phyloP scores from a whole-genome alignment of 2,329 filamentous ascomycete genomes.

The Penicillium digitatum region DNA sequence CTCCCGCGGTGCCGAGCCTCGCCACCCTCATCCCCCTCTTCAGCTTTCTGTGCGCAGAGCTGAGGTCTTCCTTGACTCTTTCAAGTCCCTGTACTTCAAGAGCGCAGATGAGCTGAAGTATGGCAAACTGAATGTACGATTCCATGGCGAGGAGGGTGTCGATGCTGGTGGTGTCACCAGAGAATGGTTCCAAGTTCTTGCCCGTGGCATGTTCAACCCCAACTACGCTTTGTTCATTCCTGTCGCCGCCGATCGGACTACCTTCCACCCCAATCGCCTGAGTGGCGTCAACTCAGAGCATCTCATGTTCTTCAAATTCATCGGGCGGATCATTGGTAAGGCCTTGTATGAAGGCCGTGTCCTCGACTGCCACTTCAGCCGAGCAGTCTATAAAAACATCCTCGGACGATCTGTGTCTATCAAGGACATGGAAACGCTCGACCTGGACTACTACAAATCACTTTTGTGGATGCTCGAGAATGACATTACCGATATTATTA shows the following conservation, averaged over 20 bases:
- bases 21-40: constrained; percentile 70
- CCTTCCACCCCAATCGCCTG: constrained; percentile 95
- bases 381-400: constrained; percentile 97
- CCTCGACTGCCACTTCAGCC: constrained; percentile 97
- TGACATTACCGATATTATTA: constrained; percentile 96
- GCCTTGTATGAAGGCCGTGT: constrained; percentile 93
- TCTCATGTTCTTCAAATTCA: constrained; percentile 98
- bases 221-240: constrained; percentile 96
- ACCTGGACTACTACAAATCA: constrained; percentile 98
- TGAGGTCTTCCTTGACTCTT: constrained; percentile 96
- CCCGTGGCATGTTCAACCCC: constrained; percentile 97
- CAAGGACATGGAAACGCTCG: constrained; percentile 99
- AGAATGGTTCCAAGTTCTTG: constrained; percentile 98
- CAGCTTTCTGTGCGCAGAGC: constrained; percentile 88
- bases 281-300: constrained; percentile 95
- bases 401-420: constrained; percentile 91
- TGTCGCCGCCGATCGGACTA: constrained; percentile 93
- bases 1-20: constrained; percentile 63
- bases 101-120: constrained; percentile 96
- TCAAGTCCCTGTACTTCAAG: constrained; percentile 98
- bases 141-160: constrained; percentile 95
- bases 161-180: constrained; percentile 96
- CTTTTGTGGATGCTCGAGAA: constrained; percentile 98
- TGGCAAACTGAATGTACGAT: constrained; percentile 95
- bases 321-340: constrained; percentile 96